Evolutionary conservation across 441 rosid species (phyloP).

Genomic region (Sinapis alba): DNA sequence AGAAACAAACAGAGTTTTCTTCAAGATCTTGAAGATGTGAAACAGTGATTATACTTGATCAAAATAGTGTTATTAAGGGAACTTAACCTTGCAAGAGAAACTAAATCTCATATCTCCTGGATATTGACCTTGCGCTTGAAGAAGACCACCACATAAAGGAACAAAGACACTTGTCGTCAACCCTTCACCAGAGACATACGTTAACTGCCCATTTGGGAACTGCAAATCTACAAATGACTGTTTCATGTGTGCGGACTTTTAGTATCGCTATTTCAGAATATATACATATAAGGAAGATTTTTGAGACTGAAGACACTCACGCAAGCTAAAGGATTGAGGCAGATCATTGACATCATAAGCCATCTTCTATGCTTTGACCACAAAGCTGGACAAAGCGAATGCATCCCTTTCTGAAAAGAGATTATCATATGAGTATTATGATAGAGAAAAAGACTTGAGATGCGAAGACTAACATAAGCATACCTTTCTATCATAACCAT

Average conservation of each 20-base stretch:
- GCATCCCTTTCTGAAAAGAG: constrained; percentile 82
- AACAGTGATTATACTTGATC: neutral
- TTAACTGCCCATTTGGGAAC: constrained; percentile 91
- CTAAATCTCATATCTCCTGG: constrained; percentile 98
- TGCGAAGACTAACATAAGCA: constrained; percentile 20
- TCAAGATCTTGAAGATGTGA: constrained; percentile 51
- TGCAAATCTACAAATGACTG: constrained; percentile 94
- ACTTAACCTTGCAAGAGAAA: constrained; percentile 77
- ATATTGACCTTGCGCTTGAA: constrained; percentile 96
- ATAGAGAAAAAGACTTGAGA: neutral
- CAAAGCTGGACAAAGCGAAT: constrained; percentile 93
- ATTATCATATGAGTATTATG: neutral
- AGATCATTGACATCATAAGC: constrained; percentile 96
- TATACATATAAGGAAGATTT: neutral
- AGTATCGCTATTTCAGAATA: constrained; percentile 19
- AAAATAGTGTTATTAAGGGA: neutral
- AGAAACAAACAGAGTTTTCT: neutral
- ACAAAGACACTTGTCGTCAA: constrained; percentile 86
- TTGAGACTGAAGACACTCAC: constrained; percentile 49
- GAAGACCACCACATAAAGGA: constrained; percentile 88
- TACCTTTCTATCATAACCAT: constrained; percentile 97
- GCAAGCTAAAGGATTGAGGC: constrained; percentile 88
- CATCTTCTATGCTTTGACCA: constrained; percentile 98
- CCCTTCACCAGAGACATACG: constrained; percentile 93
- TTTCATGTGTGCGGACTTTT: constrained; percentile 27